Evolutionary conservation across 345 rosid species (phyloP), one percentile per base, ranked within the genome.

Genomic region (Populus pruinosa): DNA sequence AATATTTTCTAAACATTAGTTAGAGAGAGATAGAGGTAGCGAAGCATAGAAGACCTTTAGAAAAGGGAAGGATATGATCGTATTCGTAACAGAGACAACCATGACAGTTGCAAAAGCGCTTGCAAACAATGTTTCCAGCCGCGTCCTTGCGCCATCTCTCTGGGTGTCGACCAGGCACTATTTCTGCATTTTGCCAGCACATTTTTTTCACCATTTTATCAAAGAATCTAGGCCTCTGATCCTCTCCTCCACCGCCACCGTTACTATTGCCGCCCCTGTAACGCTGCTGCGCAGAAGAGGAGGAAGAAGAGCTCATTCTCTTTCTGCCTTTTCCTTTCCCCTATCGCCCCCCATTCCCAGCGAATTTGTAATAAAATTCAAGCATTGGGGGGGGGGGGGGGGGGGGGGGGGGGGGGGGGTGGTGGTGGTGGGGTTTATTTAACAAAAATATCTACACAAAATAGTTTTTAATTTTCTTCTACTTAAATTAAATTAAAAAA

Each of bases 71-170:
- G 78, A 93, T 86, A 83, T 95, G 99, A 82, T 93, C 97, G 86
- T 95, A 92, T 84, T 95, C 92, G 86, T 90, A 95, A 86, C 97
- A 95, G 77, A 95, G 96, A 80, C 98, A 95, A 1, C 99, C 98
- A 29, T 80, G 74, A 83, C 99, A 95, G 80, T 96, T 96, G 79
- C 90, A 85, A 87, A 93, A 90, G 67, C 98, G 93, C 80, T 88
- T 91, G 87, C 98, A 93, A 79, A 95, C 97, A 6, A 92, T 74
- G 84, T 93, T 96, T 1, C 98, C 96, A 56, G 96, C 96, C 10
- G 89, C 92, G 82, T 95, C 99, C 81, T 89, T 90, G 70, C 97
- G 97, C 99, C 99, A 95, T 79, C 99, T 79, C 76, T 91, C 99
- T 25, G 97, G 99, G 80, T 95, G 99, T 72, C 98, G 90, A 66